phyloP scores from a whole-genome alignment of 2,329 filamentous ascomycete species.

The Fusarium cyanostomum region DNA sequence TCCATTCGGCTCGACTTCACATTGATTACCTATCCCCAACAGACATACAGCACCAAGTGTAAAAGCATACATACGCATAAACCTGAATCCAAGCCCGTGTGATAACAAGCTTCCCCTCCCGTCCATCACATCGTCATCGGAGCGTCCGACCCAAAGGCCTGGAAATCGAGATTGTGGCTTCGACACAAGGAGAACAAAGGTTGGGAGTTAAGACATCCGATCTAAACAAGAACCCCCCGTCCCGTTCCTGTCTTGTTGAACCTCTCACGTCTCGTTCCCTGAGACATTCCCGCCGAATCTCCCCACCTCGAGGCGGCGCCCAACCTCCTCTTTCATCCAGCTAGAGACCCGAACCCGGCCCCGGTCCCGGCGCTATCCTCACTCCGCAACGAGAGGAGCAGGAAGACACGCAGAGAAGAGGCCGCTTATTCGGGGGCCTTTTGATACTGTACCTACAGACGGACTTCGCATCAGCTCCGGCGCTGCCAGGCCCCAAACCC shows the following conservation, averaged over 20 bases:
- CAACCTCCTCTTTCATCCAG: slow-evolving; percentile 27
- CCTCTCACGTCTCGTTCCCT: slow-evolving; percentile 19
- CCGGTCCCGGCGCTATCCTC: slow-evolving; percentile 35
- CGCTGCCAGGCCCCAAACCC: slow-evolving; percentile 14
- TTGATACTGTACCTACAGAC: not conserved
- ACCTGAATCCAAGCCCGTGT: slow-evolving; percentile 3
- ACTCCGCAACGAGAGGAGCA: slow-evolving; percentile 10
- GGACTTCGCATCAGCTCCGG: slow-evolving; percentile 5
- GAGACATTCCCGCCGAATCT: slow-evolving; percentile 27
- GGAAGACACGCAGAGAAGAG: slow-evolving; percentile 15
- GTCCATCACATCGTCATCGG: not conserved
- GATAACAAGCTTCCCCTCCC: slow-evolving; percentile 1
- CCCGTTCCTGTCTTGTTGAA: not conserved
- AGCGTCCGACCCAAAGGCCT: slow-evolving; percentile 2
- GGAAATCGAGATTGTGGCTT: slow-evolving; percentile 1
- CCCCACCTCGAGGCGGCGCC: slow-evolving; percentile 18
- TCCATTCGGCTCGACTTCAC: not conserved
- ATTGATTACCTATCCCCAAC: slow-evolving; percentile 15
- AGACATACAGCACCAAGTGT: slow-evolving; percentile 1
- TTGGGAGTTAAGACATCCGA: not conserved
- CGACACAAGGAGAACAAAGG: not conserved
- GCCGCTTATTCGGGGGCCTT: slow-evolving; percentile 10
- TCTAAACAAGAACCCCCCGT: slow-evolving; percentile 11
- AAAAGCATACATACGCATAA: slow-evolving; percentile 16
- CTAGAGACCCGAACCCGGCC: slow-evolving; percentile 37